These are phyloP conservation scores for Maudiozyma turicensis DNA, from an alignment of 805 yeast genomes.

Conservation along the genomic window DNA sequence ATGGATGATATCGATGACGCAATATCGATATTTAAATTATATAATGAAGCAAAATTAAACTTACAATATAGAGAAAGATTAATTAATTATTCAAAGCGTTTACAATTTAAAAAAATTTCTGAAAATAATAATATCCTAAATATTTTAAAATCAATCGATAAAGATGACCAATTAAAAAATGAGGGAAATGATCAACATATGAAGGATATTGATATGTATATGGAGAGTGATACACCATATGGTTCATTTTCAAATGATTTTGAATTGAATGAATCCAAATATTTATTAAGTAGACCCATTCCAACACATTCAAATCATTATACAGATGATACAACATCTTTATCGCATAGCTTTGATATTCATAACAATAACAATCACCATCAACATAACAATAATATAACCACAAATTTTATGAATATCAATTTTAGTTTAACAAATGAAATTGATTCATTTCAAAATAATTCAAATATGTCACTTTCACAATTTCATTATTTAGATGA, in stretches of 20 bases:
- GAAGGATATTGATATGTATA: too few relatives aligned
- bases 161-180: background rate
- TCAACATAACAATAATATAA: background rate
- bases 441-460: background rate
- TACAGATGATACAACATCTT: background rate
- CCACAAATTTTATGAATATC: background rate
- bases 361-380: background rate
- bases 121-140: background rate
- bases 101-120: background rate
- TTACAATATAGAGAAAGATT: constrained; percentile 68
- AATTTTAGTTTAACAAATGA: background rate
- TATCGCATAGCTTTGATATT: too few relatives aligned
- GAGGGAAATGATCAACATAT: background rate
- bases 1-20: background rate
- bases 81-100: constrained; percentile 80
- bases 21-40: constrained; percentile 60
- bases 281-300: background rate
- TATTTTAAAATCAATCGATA: background rate
- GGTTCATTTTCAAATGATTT: constrained; percentile 2
- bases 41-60: constrained; percentile 61
- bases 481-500: background rate
- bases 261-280: background rate
- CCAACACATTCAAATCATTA: background rate
- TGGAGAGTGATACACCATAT: background rate
- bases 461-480: background rate